Base-by-base conservation (phyloP, 2,329 filamentous ascomycete genomes). In the Aspergillus felis region DNA sequence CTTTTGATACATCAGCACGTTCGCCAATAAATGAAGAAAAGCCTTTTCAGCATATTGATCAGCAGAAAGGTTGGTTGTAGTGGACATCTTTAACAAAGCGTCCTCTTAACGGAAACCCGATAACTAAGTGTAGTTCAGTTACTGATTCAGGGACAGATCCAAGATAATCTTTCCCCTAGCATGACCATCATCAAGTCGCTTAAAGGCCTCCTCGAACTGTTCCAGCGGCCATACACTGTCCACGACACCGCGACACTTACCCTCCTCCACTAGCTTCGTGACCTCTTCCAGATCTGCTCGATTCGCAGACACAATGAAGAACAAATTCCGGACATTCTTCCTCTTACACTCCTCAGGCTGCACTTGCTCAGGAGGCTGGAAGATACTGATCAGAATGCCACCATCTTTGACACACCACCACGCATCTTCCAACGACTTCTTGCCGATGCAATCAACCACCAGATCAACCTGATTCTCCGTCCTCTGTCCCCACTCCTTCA, bases 381-480 rank as follows among this genome's bases (percentile, higher is more conserved):
- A 71, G 54, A 79, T 77, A 63, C 74, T 77, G 25, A 79, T 61
- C 22, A 79, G 48, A 24, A 61, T 65, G 0, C 77, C 76, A 2
- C 62, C 64, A 28, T 73, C 68, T 56, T 72, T 75, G 2, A 76
- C 70, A 51, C 64, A 65, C 61, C 70, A 76, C 79, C 78, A 80
- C 0, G 74, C 72, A 63, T 78, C 76, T n/a, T 65, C 65, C 8
- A 79, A 63, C 3, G 74, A 70, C 55, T 68, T 67, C 10, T 76
- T 70, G 7, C 80, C 79, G 41, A 78, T 68, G 51, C 71, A 76
- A 64, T 81, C 79, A 54, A 81, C 57, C 12, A 80, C 73, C 4
- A 81, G 53, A 63, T 81, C 78, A 25, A 78, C 75, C 54, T 71
- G 69, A 5, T 63, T 64, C 32, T 66, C 61, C 17, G 47, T 22